Conservation (phyloP, 148 eudicot genomes). For the Heliosperma pusillum region DNA sequence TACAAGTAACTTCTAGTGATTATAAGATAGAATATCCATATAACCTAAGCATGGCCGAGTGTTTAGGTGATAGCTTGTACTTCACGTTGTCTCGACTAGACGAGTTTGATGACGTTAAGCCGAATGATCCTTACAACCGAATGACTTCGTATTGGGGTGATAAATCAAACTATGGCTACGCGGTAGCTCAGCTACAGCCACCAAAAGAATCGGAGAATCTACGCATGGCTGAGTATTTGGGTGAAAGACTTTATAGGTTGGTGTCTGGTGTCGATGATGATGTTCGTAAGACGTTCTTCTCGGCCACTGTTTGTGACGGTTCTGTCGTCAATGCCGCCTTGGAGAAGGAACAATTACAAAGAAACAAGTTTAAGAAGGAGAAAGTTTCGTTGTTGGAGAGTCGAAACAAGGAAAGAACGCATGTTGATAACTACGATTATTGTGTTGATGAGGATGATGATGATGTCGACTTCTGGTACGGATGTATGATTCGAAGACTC, state of each 20-base stretch:
- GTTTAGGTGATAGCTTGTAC: neutral
- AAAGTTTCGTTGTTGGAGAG: neutral
- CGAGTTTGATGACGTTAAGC: too few species aligned
- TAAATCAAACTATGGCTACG: too few species aligned
- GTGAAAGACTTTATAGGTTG: too few species aligned
- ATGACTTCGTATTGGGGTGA: too few species aligned
- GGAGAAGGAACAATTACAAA: neutral
- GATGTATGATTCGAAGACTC: neutral
- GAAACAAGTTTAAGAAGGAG: neutral
- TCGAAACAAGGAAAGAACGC: neutral
- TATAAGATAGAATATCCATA: neutral
- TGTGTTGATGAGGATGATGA: neutral
- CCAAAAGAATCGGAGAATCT: too few species aligned
- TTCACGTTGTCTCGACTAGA: neutral
- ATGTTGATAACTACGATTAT: neutral
- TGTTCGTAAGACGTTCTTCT: neutral
- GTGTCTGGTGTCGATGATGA: neutral
- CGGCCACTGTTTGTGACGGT: neutral
- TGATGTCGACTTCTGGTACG: neutral
- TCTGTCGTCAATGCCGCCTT: neutral
- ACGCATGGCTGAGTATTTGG: conserved; percentile 10
- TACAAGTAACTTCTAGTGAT: neutral
- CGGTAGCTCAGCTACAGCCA: too few species aligned
- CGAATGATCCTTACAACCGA: too few species aligned
- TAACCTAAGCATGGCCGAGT: conserved; percentile 15